phyloP scores from a whole-genome alignment of 2,329 filamentous ascomycete species.

The Penicillium brevicompactum region DNA sequence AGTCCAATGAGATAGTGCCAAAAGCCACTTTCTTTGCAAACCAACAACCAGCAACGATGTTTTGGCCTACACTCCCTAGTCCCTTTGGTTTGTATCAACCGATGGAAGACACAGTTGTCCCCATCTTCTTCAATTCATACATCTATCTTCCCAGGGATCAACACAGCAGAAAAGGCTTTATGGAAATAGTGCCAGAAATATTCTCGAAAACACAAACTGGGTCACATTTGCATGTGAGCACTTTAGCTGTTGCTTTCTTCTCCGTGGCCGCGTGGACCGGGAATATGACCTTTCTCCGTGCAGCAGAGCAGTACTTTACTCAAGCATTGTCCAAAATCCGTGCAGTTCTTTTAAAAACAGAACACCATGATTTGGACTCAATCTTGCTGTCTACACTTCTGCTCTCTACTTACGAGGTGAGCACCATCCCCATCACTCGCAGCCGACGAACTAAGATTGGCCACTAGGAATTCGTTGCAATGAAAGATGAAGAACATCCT shows the following conservation, averaged over 20 bases:
- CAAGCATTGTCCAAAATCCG: constrained; percentile 28
- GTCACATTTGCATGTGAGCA: constrained; percentile 26
- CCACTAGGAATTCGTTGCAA: constrained; percentile 28
- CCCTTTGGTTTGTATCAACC: constrained; percentile 21
- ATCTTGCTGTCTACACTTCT: constrained; percentile 29
- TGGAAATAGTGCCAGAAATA: constrained; percentile 29
- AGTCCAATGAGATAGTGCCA: neutral
- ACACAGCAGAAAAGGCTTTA: constrained; percentile 27
- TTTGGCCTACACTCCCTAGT: constrained; percentile 5
- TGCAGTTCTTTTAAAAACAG: constrained; percentile 20
- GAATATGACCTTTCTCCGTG: constrained; percentile 22
- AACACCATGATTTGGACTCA: constrained; percentile 22
- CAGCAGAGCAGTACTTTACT: constrained; percentile 26
- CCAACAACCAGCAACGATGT: neutral
- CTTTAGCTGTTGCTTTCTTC: constrained; percentile 32
- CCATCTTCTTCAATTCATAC: constrained; percentile 34
- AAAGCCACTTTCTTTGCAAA: neutral
- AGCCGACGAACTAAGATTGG: neutral
- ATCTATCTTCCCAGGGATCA: constrained; percentile 30
- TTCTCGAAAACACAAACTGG: constrained; percentile 21
- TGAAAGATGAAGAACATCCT: constrained; percentile 25
- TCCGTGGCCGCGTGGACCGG: constrained; percentile 34
- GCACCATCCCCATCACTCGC: neutral
- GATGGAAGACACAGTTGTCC: constrained; percentile 29
- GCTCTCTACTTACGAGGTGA: constrained; percentile 32